Evolutionary conservation across 2,329 filamentous ascomycete species (phyloP).

Genomic region (Calonectria hawksworthii): DNA sequence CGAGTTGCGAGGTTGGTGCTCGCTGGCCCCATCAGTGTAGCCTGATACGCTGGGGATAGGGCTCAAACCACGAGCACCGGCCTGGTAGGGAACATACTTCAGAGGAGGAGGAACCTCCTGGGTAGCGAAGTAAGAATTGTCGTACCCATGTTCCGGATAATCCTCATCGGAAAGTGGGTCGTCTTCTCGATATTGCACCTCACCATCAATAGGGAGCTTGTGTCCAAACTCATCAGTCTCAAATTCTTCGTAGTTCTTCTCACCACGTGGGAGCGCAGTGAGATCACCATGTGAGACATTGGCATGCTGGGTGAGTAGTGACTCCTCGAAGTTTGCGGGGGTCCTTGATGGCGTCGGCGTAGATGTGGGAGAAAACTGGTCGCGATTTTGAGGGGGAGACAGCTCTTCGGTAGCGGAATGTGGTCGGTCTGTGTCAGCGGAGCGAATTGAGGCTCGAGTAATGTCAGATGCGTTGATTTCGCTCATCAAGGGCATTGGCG

Average conservation of each 20-base stretch:
- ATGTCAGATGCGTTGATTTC: slow-evolving; percentile 89
- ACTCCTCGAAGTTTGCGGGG: slow-evolving; percentile 68
- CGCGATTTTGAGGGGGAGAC: slow-evolving; percentile 71
- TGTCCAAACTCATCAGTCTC: slow-evolving; percentile 63
- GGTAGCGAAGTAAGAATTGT: slow-evolving; percentile 66
- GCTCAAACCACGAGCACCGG: slow-evolving; percentile 80
- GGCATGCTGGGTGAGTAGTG: slow-evolving; percentile 77
- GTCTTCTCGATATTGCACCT: slow-evolving; percentile 61
- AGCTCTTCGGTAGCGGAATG: slow-evolving; percentile 75
- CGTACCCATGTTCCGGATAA: slow-evolving; percentile 58
- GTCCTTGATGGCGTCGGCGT: slow-evolving; percentile 73
- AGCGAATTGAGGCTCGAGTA: slow-evolving; percentile 88
- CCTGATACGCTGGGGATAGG: slow-evolving; percentile 95
- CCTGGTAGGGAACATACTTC: slow-evolving; percentile 77
- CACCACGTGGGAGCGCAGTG: slow-evolving; percentile 65
- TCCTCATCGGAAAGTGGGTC: slow-evolving; percentile 47
- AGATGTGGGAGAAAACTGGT: slow-evolving; percentile 71
- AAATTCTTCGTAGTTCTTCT: slow-evolving; percentile 61
- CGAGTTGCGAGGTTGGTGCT: slow-evolving; percentile 71
- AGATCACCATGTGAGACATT: slow-evolving; percentile 73
- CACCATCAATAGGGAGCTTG: slow-evolving; percentile 57
- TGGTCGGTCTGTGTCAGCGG: slow-evolving; percentile 82
- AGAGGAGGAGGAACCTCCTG: slow-evolving; percentile 75
- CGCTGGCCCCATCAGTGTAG: slow-evolving; percentile 79
- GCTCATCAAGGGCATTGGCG: slow-evolving; percentile 91